Percentiles rank a stretch among this genome's conserved stretches.
Evolutionary conservation across 2,329 filamentous ascomycete species (phyloP).

Genomic region (Didymellaceae sp.): DNA sequence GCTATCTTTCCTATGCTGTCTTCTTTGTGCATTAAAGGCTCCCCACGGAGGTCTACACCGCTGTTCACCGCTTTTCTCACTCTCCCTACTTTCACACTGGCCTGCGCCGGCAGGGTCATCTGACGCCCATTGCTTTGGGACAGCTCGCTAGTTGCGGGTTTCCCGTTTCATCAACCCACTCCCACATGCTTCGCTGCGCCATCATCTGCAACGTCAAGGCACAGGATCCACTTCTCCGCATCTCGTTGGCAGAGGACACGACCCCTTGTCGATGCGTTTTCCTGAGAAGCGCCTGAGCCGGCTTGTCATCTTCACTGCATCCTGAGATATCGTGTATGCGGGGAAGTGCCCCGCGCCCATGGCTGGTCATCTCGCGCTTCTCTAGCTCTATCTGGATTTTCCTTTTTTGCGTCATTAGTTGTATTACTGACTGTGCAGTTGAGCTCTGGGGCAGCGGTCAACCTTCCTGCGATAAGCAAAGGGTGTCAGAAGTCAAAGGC

Average conservation of each 20-base stretch:
- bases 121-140: constrained; percentile 32
- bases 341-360: constrained; percentile 27
- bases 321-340: constrained; percentile 28
- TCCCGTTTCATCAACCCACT: constrained; percentile 26
- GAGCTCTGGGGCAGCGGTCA: constrained; percentile 1
- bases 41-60: constrained; percentile 6
- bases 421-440: constrained; percentile 13
- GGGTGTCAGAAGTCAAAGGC: constrained; percentile 5
- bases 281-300: constrained; percentile 42
- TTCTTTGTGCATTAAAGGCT: constrained; percentile 4
- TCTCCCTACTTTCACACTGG: constrained; percentile 8
- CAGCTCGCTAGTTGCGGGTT: constrained; percentile 22
- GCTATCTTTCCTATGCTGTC: no score
- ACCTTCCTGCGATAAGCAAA: constrained; percentile 2
- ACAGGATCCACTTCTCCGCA: constrained; percentile 20
- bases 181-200: constrained; percentile 26
- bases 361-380: no score
- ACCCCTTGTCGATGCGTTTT: constrained; percentile 28
- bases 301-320: constrained; percentile 20
- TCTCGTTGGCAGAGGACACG: constrained; percentile 25
- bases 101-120: constrained; percentile 36
- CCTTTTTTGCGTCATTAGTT: constrained; percentile 16
- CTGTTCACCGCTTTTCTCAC: constrained; percentile 13
- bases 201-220: constrained; percentile 30
- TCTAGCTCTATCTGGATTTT: constrained; percentile 27